Conservation (phyloP, 78 protist genomes). For the slime mould (Dictyostelium discoideum) region dicty_2.7 NC_007091.3:3300501-3301000, state of each 20-base stretch:
- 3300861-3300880: slow-evolving; percentile 46
- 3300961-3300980: background rate
- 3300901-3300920: background rate
- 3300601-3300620: background rate
- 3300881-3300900: slow-evolving; percentile 49
- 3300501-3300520: background rate
- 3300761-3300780: background rate
- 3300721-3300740: background rate
- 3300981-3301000: slow-evolving; percentile 13
- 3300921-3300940: slow-evolving; percentile 28
- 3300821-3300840: background rate
- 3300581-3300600: background rate
- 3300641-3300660: slow-evolving; percentile 33
- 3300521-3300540: too few species aligned
- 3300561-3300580: background rate
- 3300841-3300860: slow-evolving; percentile 20
- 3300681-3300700: slow-evolving; percentile 8
- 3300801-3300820: background rate
- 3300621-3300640: slow-evolving; percentile 64
- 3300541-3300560: background rate
- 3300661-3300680: slow-evolving; percentile 73
- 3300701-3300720: background rate
- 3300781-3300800: background rate
- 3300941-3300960: slow-evolving; percentile 23
- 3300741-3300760: background rate